Base-by-base conservation (phyloP, 1,284 basidiomycete genomes). In the Boletus calvinii region DNA sequence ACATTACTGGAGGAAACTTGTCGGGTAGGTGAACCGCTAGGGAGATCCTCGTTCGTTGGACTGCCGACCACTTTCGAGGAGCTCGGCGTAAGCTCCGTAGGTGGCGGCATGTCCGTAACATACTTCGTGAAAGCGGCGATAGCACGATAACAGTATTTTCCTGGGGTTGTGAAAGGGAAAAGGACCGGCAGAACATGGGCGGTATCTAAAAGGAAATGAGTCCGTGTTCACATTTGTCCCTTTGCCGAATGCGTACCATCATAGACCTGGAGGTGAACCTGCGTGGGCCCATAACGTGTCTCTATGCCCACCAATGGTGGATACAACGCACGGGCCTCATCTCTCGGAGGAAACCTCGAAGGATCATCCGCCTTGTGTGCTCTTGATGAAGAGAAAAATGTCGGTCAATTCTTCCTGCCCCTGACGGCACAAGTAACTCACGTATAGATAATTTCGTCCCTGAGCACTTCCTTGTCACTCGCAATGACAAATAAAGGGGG, bases 301-400 rank as follows among this genome's bases (percentile, higher is more conserved):
- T 90, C 88, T 55, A 92, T 87, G 1, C 78, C 84, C 17, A 79
- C 61, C 18, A 93, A 68, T 3, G 76, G 65, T 6, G 92, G 88
- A 59, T 92, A 87, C 51, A 93, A 59, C 26, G 73, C 68, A 47
- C 80, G 75, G 2, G 80, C 74, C 31, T 83, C 78, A 0, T 88
- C 78, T 43, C 77, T 79, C 6, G 92, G 62, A 0, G 88, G 87
- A 63, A 84, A 94, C 57, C 75, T 75, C 0, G 83, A 80, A 0
- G 96, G 96, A 65, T 92, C 73, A 2, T 92, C 92, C 12, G 96
- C 96, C 62, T 90, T 94, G 66, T 98, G 95, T 0, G 96, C 94
- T 13, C 93, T 96, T 59, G 12, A 57, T 45, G 41, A 12, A 15
- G 15, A 46, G 26, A 12, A 18, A 9, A 15, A 22, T 11, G 40